These are phyloP conservation scores for Conringia planisiliqua DNA, from an alignment of 345 rosid species.

Conservation along the genomic window DNA sequence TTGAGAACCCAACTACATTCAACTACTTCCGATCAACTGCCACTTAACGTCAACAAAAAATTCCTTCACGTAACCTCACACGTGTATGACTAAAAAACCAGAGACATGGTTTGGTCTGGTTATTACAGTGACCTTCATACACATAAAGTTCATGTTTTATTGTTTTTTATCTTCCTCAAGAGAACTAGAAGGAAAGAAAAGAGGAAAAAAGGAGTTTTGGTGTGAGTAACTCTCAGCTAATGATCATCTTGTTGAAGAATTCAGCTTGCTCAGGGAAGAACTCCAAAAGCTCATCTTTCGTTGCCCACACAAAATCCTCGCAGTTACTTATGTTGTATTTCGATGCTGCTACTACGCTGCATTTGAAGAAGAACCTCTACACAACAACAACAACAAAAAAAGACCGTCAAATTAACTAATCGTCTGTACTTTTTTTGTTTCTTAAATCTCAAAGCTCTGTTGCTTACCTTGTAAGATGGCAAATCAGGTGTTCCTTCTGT, in stretches of 20 bases:
- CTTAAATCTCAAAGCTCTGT: background rate
- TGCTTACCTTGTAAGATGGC: constrained; percentile 59
- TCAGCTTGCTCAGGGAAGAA: constrained; percentile 78
- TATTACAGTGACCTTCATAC: constrained; percentile 3
- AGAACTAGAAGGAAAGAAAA: background rate
- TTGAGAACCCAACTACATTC: constrained; percentile 58
- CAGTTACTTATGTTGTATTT: constrained; percentile 65
- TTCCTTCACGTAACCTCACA: constrained; percentile 11
- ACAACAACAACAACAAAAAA: background rate
- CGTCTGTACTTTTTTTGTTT: background rate
- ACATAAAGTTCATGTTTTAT: background rate
- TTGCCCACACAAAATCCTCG: constrained; percentile 82
- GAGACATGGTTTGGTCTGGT: constrained; percentile 5
- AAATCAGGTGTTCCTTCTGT: constrained; percentile 38
- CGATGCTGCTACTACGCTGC: constrained; percentile 76
- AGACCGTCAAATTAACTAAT: background rate
- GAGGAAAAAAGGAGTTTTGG: background rate
- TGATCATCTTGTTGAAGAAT: constrained; percentile 78
- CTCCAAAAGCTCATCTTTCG: constrained; percentile 86
- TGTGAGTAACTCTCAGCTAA: constrained; percentile 45
- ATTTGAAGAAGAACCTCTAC: constrained; percentile 91
- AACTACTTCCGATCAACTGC: constrained; percentile 64
- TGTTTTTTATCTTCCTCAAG: background rate
- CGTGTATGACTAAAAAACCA: background rate
- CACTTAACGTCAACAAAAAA: background rate